Base-by-base conservation (phyloP, 2,329 filamentous ascomycete genomes). In the Pseudocercospora pini-densiflorae region DNA sequence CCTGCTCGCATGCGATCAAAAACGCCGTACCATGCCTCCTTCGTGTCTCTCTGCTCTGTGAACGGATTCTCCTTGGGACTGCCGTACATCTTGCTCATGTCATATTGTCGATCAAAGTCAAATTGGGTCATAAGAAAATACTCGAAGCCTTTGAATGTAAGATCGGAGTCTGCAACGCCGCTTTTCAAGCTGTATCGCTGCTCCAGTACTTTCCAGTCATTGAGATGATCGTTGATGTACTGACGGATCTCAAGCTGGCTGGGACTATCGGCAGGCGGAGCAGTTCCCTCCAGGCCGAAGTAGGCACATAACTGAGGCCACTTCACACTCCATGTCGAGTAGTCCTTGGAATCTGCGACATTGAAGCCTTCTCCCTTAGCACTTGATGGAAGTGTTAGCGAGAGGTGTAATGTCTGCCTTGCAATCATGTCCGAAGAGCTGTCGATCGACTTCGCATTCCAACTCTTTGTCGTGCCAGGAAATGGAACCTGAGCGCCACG, bases 1-100 rank as follows among this genome's bases (percentile, higher is more conserved):
- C 79, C 80, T 64, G 74, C 75, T 68, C 74, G 78, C 78, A 83
- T 82, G 61, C 78, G 73, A 63, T 82, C 81, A 75, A 82, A 83
- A 19, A 81, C 78, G 7, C 64, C 68, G 7, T 80, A 76, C 80
- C 81, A 84, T 1, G 79, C 73, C 59, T 79, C 55, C 43, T 68
- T 68, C 5, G 79, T 78, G n/a, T 68, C 72, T 19, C 79, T 76
- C 73, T 83, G 80, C 71, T 83, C 81, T 1, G 60, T 70, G 69
- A 83, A 80, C n/a, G 81, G 79, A n/a, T 64, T 63, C 16, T 61
- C 62, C 14, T 49, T 47, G 23, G 69, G 67, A 6, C 75, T 77
- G 23, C 72, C 76, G 70, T 82, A 80, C 72, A 79, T 77, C 73
- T 80, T 80, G 10, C 67, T 78, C 79, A 83, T 81, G 68, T 83